A percentile compares a stretch with the other conserved stretches of the same genome.
These are phyloP conservation scores for Tetramitus jugosus DNA, from an alignment of 208 protist genomes.

Conservation along the genomic window DNA sequence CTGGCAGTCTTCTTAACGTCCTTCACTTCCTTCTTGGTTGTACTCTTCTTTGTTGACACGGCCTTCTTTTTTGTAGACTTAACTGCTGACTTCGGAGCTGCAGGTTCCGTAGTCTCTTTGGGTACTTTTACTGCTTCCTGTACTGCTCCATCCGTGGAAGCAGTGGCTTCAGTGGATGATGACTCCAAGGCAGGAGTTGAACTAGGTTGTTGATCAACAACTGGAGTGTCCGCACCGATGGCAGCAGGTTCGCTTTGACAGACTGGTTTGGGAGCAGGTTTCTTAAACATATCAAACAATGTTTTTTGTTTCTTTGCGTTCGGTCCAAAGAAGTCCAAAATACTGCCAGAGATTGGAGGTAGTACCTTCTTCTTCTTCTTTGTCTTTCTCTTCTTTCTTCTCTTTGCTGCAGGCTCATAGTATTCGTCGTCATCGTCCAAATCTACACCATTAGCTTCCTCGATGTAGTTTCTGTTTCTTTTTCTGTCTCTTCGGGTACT, in stretches of 20 bases:
- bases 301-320: neutral
- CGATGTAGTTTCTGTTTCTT: neutral
- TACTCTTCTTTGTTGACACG: neutral
- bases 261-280: neutral
- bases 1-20: neutral
- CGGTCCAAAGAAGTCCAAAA: neutral
- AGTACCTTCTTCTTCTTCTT: neutral
- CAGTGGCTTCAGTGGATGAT: neutral
- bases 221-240: neutral
- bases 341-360: neutral
- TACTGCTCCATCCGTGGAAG: neutral
- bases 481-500: neutral
- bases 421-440: neutral
- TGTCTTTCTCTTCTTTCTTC: neutral
- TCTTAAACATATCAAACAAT: slow-evolving; percentile 8
- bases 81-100: neutral
- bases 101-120: neutral
- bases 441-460: neutral
- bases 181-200: neutral
- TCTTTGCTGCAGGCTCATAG: neutral
- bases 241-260: neutral
- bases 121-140: neutral
- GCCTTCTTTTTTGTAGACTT: neutral
- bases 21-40: neutral
- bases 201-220: neutral